Conservation (phyloP, 2,329 filamentous ascomycete species). For the Raffaelea arxii region DNA sequence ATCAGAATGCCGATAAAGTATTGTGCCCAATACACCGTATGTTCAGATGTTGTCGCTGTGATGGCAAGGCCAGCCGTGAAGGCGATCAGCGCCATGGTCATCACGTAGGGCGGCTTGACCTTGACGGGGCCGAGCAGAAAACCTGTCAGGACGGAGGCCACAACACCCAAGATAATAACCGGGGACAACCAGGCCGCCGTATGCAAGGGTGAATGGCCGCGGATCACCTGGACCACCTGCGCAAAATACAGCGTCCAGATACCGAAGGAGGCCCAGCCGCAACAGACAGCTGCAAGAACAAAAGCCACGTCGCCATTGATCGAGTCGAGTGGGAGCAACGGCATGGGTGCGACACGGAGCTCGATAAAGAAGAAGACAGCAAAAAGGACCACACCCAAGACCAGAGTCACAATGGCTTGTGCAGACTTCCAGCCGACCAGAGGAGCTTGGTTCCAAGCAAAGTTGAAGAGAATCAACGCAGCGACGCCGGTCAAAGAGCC, state of each 20-base stretch:
- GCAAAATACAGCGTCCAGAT: constrained; percentile 13
- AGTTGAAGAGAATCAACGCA: constrained; percentile 14
- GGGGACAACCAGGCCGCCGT: constrained; percentile 29
- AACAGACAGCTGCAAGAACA: constrained; percentile 6
- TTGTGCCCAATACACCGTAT: constrained; percentile 34
- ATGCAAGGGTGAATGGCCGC: constrained; percentile 28
- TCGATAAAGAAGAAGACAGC: constrained; percentile 13
- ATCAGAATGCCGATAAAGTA: constrained; percentile 28
- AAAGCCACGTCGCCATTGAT: constrained; percentile 11
- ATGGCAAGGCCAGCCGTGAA: constrained; percentile 21
- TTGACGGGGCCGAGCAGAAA: constrained; percentile 33
- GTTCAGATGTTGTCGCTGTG: constrained; percentile 32
- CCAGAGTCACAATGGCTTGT: constrained; percentile 11
- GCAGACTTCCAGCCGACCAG: constrained; percentile 12
- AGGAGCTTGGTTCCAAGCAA: constrained; percentile 14
- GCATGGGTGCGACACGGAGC: constrained; percentile 3
- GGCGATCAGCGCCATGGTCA: constrained; percentile 29
- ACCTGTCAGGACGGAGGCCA: constrained; percentile 29
- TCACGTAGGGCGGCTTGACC: constrained; percentile 27
- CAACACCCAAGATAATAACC: constrained; percentile 27
- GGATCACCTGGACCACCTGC: constrained; percentile 23
- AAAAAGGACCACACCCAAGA: constrained; percentile 10
- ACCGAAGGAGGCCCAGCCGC: constrained; percentile 14
- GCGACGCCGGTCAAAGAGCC: constrained; percentile 9
- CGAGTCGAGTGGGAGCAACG: constrained; percentile 13